These are phyloP conservation scores for Candida ulmi DNA, from an alignment of 805 yeast genomes.

Conservation along the genomic window DNA sequence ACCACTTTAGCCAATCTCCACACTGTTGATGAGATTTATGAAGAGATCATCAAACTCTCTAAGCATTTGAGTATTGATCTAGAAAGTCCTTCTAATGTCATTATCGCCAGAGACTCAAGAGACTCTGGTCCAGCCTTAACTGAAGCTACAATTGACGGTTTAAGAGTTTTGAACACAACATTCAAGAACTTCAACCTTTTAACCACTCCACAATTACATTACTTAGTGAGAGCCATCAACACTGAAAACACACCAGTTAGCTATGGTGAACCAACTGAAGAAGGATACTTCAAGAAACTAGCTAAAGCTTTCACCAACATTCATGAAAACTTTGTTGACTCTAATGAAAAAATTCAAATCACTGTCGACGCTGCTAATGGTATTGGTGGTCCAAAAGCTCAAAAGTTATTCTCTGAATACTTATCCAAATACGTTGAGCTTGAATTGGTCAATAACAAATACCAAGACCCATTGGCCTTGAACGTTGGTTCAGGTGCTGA, in stretches of 20 bases:
- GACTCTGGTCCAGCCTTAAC: slow-evolving; percentile 71
- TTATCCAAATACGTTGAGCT: slow-evolving; percentile 37
- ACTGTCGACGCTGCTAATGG: slow-evolving; percentile 93
- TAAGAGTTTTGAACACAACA: slow-evolving; percentile 41
- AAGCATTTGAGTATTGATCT: slow-evolving; percentile 41
- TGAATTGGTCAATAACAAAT: slow-evolving; percentile 50
- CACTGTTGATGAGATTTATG: slow-evolving; percentile 37
- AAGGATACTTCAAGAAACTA: slow-evolving; percentile 66
- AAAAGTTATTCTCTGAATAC: slow-evolving; percentile 37
- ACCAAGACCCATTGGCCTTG: slow-evolving; percentile 47
- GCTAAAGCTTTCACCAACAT: slow-evolving; percentile 46
- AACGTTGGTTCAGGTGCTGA: slow-evolving; percentile 93
- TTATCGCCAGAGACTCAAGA: slow-evolving; percentile 85
- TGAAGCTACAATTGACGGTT: slow-evolving; percentile 55
- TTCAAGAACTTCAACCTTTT: slow-evolving; percentile 58
- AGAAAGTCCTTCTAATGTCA: slow-evolving; percentile 37
- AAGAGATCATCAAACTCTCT: slow-evolving; percentile 33
- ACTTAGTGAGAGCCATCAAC: slow-evolving; percentile 68
- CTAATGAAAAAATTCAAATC: slow-evolving; percentile 33
- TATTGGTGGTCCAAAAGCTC: slow-evolving; percentile 81
- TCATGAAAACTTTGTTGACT: slow-evolving; percentile 22
- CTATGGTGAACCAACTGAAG: slow-evolving; percentile 59
- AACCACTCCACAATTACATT: slow-evolving; percentile 95
- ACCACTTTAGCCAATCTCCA: slow-evolving; percentile 72
- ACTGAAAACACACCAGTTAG: slow-evolving; percentile 34